phyloP scores from a whole-genome alignment of 2,329 filamentous ascomycete genomes.

The Phialophora verrucosa region DNA sequence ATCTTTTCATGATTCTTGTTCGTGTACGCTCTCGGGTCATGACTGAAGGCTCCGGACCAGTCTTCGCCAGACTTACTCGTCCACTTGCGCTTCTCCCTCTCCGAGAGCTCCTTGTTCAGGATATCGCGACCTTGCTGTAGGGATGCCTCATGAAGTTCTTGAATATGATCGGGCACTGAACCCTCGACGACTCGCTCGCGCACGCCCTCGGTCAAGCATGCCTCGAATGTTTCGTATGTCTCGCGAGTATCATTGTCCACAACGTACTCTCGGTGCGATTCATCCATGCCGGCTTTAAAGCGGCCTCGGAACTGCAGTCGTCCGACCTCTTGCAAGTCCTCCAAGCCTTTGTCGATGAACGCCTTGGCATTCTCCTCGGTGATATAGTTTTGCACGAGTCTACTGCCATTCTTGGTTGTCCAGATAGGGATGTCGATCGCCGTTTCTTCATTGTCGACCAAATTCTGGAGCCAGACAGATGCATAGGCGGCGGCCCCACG shows the following conservation, averaged over 20 bases:
- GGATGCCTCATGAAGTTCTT: slow-evolving; percentile 80
- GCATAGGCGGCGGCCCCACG: slow-evolving; percentile 76
- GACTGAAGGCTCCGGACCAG: slow-evolving; percentile 84
- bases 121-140: slow-evolving; percentile 80
- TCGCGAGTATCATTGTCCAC: slow-evolving; percentile 87
- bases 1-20: slow-evolving; percentile 60
- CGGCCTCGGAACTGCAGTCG: slow-evolving; percentile 77
- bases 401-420: slow-evolving; percentile 74
- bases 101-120: slow-evolving; percentile 69
- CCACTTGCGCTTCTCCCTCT: slow-evolving; percentile 78
- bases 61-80: slow-evolving; percentile 78
- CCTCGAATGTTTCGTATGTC: slow-evolving; percentile 94
- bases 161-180: slow-evolving; percentile 74
- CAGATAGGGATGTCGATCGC: slow-evolving; percentile 90
- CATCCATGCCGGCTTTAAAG: slow-evolving; percentile 90
- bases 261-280: slow-evolving; percentile 81
- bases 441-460: slow-evolving; percentile 77
- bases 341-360: slow-evolving; percentile 70
- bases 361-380: slow-evolving; percentile 74
- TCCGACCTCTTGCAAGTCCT: slow-evolving; percentile 78
- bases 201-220: slow-evolving; percentile 86
- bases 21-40: slow-evolving; percentile 70
- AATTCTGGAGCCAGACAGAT: slow-evolving; percentile 81
- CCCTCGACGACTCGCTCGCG: slow-evolving; percentile 71
- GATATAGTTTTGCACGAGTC: slow-evolving; percentile 90